Evolutionary conservation across 2,329 filamentous ascomycete genomes (phyloP).

Genomic region (Aureobasidium mangrovei): DNA sequence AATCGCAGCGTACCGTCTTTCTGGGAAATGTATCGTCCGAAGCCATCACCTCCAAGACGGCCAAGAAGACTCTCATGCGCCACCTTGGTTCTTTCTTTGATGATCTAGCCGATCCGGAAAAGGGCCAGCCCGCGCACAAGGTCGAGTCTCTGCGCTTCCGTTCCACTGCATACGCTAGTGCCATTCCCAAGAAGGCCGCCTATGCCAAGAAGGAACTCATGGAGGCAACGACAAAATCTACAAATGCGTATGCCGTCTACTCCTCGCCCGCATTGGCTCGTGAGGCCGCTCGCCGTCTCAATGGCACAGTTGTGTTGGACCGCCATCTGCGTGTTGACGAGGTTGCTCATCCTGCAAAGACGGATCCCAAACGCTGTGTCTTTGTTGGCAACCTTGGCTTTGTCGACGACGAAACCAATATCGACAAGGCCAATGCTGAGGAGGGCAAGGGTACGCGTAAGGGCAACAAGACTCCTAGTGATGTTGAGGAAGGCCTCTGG

Average conservation of each 20-base stretch:
- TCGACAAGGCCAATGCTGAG: slow-evolving; percentile 52
- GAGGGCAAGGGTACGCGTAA: slow-evolving; percentile 54
- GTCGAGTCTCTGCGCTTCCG: slow-evolving; percentile 90
- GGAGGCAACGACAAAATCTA: slow-evolving; percentile 82
- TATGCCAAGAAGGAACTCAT: slow-evolving; percentile 86
- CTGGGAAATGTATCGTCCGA: slow-evolving; percentile 80
- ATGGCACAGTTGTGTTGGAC: slow-evolving; percentile 74
- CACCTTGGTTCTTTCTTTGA: slow-evolving; percentile 71
- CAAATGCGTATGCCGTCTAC: slow-evolving; percentile 92
- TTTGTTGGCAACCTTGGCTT: slow-evolving; percentile 97
- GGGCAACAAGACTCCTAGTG: slow-evolving; percentile 63
- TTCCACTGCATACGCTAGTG: slow-evolving; percentile 75
- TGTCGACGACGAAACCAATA: slow-evolving; percentile 77
- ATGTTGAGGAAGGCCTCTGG: slow-evolving; percentile 91
- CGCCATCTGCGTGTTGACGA: slow-evolving; percentile 86
- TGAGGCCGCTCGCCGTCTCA: slow-evolving; percentile 66
- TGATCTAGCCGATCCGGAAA: slow-evolving; percentile 37
- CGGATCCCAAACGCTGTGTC: slow-evolving; percentile 81
- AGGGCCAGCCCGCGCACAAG: slow-evolving; percentile 50
- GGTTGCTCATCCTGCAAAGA: slow-evolving; percentile 74
- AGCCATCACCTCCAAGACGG: slow-evolving; percentile 72
- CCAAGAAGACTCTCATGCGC: slow-evolving; percentile 65
- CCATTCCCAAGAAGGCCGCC: slow-evolving; percentile 86
- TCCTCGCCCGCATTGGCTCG: slow-evolving; percentile 65
- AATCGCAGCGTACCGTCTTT: slow-evolving; percentile 84